phyloP scores from a whole-genome alignment of 495 filamentous ascomycete genomes.

The Chaetomium fimeti region DNA sequence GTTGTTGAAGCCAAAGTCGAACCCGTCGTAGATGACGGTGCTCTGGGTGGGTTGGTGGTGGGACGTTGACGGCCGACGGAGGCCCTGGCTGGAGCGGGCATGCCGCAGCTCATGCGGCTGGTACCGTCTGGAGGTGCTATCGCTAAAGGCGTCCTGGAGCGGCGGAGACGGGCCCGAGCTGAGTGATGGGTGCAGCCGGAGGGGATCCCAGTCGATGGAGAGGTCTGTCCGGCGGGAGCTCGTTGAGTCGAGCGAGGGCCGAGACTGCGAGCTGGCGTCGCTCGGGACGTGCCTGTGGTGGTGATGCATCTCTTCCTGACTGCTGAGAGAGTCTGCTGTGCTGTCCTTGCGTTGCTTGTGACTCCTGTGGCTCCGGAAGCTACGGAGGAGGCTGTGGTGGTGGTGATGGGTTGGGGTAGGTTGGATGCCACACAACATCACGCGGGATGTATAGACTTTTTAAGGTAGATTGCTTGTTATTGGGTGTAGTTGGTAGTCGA shows the following conservation, averaged over 20 bases:
- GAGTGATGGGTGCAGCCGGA: constrained; percentile 34
- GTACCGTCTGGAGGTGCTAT: constrained; percentile 19
- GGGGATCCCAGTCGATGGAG: constrained; percentile 38
- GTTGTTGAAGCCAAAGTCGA: constrained; percentile 38
- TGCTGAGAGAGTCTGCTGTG: constrained; percentile 1
- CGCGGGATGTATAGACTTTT: neutral
- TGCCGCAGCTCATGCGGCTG: constrained; percentile 28
- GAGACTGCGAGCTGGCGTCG: constrained; percentile 32
- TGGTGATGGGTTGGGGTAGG: constrained; percentile 19
- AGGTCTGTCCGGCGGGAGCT: constrained; percentile 24
- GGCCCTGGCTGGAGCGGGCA: constrained; percentile 25
- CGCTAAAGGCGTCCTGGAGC: constrained; percentile 16
- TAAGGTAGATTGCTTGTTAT: neutral
- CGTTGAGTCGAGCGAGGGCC: constrained; percentile 32
- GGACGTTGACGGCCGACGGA: constrained; percentile 13
- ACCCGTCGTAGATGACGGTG: constrained; percentile 39
- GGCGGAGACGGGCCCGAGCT: constrained; percentile 23
- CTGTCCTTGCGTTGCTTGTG: constrained; percentile 19
- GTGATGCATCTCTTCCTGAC: constrained; percentile 20
- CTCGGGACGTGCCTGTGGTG: constrained; percentile 24
- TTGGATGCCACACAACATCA: constrained; percentile 32
- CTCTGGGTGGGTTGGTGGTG: constrained; percentile 14
- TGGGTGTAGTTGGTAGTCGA: neutral
- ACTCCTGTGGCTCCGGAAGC: constrained; percentile 36
- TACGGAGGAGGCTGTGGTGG: constrained; percentile 32